phyloP scores from a whole-genome alignment of 805 yeast genomes.

The Teunomyces kruisii region DNA sequence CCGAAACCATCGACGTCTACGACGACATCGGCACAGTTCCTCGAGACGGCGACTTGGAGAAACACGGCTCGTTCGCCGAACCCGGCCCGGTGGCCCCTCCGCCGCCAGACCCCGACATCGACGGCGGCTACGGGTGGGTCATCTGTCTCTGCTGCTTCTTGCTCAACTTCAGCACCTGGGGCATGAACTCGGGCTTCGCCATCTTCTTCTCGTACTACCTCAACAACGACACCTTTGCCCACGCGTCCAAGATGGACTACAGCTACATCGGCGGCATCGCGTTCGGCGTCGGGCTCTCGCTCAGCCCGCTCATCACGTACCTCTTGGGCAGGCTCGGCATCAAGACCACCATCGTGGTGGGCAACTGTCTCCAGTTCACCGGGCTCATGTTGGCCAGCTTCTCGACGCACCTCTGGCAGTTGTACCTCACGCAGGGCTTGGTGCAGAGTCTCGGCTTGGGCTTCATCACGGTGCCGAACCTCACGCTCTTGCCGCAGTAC shows the following conservation, averaged over 20 bases:
- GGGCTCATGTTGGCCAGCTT: conserved; percentile 22
- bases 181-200: conserved; percentile 26
- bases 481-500: conserved; percentile 22
- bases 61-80: too few species aligned
- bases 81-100: too few species aligned
- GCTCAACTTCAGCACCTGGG: conserved; percentile 25
- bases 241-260: conserved; percentile 23
- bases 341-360: conserved; percentile 15
- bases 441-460: conserved; percentile 24
- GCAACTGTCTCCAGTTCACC: conserved; percentile 19
- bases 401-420: conserved; percentile 19
- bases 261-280: conserved; percentile 25
- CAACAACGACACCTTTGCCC: conserved; percentile 17
- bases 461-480: conserved; percentile 19
- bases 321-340: conserved; percentile 18
- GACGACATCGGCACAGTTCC: too few species aligned
- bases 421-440: conserved; percentile 24
- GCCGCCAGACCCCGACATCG: conserved; percentile 13
- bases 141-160: conserved; percentile 19
- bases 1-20: too few species aligned
- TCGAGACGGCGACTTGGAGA: not conserved
- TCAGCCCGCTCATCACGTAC: conserved; percentile 19
- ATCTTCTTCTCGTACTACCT: conserved; percentile 20
- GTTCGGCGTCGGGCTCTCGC: conserved; percentile 20
- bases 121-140: conserved; percentile 27